phyloP scores from a whole-genome alignment of 1,284 basidiomycete genomes.

The Grifola frondosa region DNA sequence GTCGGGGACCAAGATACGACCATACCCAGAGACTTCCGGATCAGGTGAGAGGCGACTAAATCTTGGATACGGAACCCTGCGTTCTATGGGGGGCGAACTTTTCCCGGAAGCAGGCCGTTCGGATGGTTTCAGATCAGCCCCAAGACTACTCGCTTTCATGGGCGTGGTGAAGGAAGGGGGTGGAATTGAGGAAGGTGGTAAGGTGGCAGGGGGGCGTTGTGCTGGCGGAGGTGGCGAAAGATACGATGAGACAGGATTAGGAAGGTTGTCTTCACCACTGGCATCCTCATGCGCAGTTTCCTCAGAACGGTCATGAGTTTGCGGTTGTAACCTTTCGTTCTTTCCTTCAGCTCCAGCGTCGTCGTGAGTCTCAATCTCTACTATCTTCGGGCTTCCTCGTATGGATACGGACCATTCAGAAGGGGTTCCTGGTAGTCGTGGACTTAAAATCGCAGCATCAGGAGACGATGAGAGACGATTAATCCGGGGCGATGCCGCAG shows the following conservation, averaged over 20 bases:
- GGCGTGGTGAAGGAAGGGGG: slow-evolving; percentile 10
- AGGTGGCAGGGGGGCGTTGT: slow-evolving; percentile 10
- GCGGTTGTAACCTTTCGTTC: no score
- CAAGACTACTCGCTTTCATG: neutral
- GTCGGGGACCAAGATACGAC: slow-evolving; percentile 47
- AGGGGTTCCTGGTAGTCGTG: neutral
- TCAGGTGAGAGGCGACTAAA: slow-evolving; percentile 11
- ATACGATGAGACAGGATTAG: slow-evolving; percentile 1
- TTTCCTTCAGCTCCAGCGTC: neutral
- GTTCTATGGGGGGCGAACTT: slow-evolving; percentile 7
- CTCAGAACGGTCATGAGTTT: neutral
- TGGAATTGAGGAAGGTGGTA: slow-evolving; percentile 12
- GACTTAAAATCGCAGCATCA: neutral
- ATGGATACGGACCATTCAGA: slow-evolving; percentile 5
- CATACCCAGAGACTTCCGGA: slow-evolving; percentile 30
- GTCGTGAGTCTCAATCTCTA: neutral
- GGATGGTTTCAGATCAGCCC: no score
- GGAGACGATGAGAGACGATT: neutral
- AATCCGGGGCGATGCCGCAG: neutral
- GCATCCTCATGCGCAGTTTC: neutral
- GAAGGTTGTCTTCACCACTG: neutral
- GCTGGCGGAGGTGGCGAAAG: slow-evolving; percentile 8
- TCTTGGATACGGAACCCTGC: slow-evolving; percentile 18
- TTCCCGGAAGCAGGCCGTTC: no score
- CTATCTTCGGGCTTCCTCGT: slow-evolving; percentile 1